Evolutionary conservation across 306 rosid species (phyloP).

Genomic region (Ammopiptanthus mongolicus): DNA sequence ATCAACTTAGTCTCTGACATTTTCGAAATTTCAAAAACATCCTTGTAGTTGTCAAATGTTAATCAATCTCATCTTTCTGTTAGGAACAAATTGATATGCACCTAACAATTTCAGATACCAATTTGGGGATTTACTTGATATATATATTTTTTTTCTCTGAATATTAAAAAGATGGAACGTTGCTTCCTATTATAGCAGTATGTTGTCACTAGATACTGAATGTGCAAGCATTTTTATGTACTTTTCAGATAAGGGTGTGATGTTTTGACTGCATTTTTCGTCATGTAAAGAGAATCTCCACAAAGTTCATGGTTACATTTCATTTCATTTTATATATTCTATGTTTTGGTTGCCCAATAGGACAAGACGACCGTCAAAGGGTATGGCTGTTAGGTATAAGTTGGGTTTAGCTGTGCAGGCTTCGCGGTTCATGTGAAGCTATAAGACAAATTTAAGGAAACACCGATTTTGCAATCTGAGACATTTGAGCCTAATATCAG

Average conservation of each 20-base stretch:
- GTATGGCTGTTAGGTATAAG: neutral
- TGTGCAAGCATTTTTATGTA: neutral
- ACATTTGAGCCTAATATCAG: neutral
- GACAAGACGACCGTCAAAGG: conserved; percentile 14
- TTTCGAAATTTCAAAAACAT: too few relatives aligned
- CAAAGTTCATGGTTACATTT: neutral
- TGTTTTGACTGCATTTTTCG: neutral
- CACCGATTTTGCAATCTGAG: conserved; percentile 6
- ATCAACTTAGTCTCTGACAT: too few relatives aligned
- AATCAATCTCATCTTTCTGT: too few relatives aligned
- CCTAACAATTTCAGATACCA: too few relatives aligned
- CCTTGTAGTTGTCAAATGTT: too few relatives aligned
- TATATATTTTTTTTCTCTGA: neutral
- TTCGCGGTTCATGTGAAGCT: conserved; percentile 27
- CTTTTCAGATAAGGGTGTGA: neutral
- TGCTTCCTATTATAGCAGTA: neutral
- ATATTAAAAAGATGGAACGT: conserved; percentile 8
- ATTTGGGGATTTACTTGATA: too few relatives aligned
- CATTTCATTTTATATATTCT: neutral
- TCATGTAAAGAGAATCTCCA: conserved; percentile 15
- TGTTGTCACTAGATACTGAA: conserved; percentile 5
- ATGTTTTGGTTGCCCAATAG: conserved; percentile 17
- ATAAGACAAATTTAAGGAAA: conserved; percentile 22
- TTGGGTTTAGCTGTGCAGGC: conserved; percentile 13
- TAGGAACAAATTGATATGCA: too few relatives aligned